Evolutionary conservation across 1,284 basidiomycete species (phyloP), one percentile per base, ranked within the genome.

Genomic region (Exobasidium rhododendri): DNA sequence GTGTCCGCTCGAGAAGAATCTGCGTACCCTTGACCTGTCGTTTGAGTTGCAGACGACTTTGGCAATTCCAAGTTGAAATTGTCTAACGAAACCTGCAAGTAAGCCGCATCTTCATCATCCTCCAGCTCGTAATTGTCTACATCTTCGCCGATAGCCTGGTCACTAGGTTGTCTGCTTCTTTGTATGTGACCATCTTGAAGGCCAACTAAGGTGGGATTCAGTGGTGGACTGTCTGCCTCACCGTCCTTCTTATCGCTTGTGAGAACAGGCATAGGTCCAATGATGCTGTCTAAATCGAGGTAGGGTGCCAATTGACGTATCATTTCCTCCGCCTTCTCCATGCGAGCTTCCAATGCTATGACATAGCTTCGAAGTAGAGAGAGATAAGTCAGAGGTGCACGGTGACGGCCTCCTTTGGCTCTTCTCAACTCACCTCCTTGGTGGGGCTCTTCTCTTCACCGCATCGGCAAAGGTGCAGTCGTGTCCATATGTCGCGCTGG

Each of bases 391-490:
- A 28, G 22, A 1, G 13, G 6, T 44, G 26, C 26, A 10, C 10
- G 17, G 29, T 44, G 54, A 26, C 14, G 10, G 22, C 11, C 17
- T 4, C n/a, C n/a, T n/a, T n/a, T n/a, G n/a, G n/a, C n/a, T n/a
- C n/a, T n/a, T n/a, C n/a, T n/a, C n/a, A n/a, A 47, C 58, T 17
- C 44, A 64, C 62, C 58, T 57, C n/a, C 63, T 29, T 0, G 65
- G 67, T 1, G 67, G 67, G 5, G 67, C 53, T 14, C 67, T 28
- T 2, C 59, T 29, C 35, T 66, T 66, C 7, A 72, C 69, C 2
- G 73, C 73, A 49, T 76, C 73, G 58, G 73, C 61, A 30, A 76
- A 76, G 14, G 69, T 76, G 49, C 74, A 76, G n/a, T 70, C 68
- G 44, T 68, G 71, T 4, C 71, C 71, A 29, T 73, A 73, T 20